Conservation (phyloP, 2,329 filamentous ascomycete species). For the Volutella citrinella region DNA sequence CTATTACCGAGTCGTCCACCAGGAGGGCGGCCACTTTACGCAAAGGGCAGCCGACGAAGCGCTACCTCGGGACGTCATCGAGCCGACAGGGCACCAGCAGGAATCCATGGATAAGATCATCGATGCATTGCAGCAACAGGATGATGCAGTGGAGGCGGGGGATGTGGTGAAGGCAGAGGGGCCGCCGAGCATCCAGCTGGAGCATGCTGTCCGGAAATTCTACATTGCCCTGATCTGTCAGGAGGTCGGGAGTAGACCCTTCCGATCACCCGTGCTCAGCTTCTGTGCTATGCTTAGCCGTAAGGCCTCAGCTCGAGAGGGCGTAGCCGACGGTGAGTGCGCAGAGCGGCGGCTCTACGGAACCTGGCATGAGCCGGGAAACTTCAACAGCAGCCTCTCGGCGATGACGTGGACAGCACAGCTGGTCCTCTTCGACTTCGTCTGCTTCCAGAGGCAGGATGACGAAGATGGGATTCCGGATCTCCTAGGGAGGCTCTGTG, state of each 20-base stretch:
- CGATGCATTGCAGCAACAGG: not conserved
- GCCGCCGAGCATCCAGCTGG: too few relatives aligned
- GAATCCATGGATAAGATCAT: conserved; percentile 3
- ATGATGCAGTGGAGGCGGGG: not conserved
- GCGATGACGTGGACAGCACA: not conserved
- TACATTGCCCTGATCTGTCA: conserved; percentile 1
- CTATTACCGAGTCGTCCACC: conserved; percentile 6
- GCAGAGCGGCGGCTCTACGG: too few relatives aligned
- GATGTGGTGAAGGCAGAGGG: too few relatives aligned
- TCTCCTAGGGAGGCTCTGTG: not conserved
- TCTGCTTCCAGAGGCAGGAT: not conserved
- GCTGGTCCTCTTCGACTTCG: too few relatives aligned
- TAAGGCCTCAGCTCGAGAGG: too few relatives aligned
- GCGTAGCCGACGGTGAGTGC: too few relatives aligned
- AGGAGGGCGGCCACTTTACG: conserved; percentile 5
- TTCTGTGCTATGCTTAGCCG: conserved; percentile 3
- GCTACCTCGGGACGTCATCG: conserved; percentile 3
- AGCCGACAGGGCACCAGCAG: conserved; percentile 3
- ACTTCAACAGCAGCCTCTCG: not conserved
- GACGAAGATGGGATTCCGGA: not conserved
- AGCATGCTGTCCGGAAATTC: conserved; percentile 1
- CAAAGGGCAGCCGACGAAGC: not conserved
- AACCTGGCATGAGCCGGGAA: not conserved
- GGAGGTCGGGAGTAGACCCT: not conserved
- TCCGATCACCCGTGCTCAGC: conserved; percentile 1